Conservation (phyloP, 2,329 filamentous ascomycete species). For the Alternaria viburni region DNA sequence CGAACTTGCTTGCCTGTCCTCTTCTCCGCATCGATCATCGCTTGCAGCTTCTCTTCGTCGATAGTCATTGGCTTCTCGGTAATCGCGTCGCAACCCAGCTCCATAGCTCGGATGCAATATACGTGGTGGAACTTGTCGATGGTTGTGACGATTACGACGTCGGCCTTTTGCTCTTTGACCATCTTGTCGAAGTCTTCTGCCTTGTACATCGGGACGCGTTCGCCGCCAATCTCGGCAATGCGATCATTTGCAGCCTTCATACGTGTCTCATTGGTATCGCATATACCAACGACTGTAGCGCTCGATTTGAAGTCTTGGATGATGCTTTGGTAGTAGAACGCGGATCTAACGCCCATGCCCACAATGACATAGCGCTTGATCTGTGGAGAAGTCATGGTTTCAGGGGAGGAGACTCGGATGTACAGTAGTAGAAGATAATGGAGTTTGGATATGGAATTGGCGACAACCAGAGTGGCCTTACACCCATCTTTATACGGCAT, state of each 20-base stretch:
- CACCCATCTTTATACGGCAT: neutral
- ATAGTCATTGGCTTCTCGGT: conserved; percentile 72
- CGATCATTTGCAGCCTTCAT: conserved; percentile 63
- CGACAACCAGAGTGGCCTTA: neutral
- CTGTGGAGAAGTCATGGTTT: neutral
- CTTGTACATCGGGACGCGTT: conserved; percentile 60
- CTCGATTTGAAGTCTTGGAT: conserved; percentile 59
- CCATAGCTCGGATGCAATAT: conserved; percentile 65
- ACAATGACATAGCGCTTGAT: conserved; percentile 58
- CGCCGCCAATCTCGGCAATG: conserved; percentile 57
- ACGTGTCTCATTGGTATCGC: conserved; percentile 66
- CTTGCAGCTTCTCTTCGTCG: conserved; percentile 60
- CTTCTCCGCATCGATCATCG: conserved; percentile 63
- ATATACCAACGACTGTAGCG: conserved; percentile 61
- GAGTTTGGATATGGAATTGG: neutral
- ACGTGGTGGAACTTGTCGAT: conserved; percentile 67
- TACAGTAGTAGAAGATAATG: neutral
- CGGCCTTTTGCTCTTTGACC: conserved; percentile 62
- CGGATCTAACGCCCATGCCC: conserved; percentile 65
- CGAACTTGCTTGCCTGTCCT: conserved; percentile 59
- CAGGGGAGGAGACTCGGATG: neutral
- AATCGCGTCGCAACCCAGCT: conserved; percentile 66
- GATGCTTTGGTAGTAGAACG: conserved; percentile 67
- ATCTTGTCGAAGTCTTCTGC: conserved; percentile 64
- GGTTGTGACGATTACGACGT: conserved; percentile 68